Evolutionary conservation across 352 stramenopile species (phyloP).

Genomic region (Phytophthora multivora): DNA sequence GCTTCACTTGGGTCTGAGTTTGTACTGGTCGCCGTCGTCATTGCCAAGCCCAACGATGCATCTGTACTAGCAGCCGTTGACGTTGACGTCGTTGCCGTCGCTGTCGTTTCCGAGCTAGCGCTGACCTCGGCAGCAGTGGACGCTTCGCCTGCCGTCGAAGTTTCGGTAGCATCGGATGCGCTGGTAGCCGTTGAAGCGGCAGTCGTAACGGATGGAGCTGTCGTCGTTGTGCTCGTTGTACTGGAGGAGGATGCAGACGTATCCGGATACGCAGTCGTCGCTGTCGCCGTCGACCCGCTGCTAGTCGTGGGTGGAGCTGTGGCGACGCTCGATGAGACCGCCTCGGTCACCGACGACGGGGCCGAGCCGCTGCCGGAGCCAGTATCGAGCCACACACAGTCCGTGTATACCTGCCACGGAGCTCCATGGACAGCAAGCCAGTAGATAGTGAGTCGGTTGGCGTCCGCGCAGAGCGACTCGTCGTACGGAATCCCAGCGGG

Average conservation of each 20-base stretch:
- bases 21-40: not conserved
- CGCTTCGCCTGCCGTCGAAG: not conserved
- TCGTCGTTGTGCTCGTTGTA: constrained; percentile 9
- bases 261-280: constrained; percentile 29
- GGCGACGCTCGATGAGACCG: constrained; percentile 15
- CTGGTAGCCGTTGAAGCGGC: constrained; percentile 1
- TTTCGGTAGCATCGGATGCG: not conserved
- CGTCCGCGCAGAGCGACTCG: constrained; percentile 38
- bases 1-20: not conserved
- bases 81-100: not conserved
- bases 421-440: constrained; percentile 53
- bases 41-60: not conserved
- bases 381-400: constrained; percentile 55
- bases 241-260: constrained; percentile 12
- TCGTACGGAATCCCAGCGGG: constrained; percentile 46
- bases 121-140: constrained; percentile 12
- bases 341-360: constrained; percentile 22
- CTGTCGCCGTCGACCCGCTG: constrained; percentile 25
- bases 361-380: constrained; percentile 19
- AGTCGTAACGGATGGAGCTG: not conserved
- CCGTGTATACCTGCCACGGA: constrained; percentile 61
- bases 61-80: not conserved
- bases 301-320: constrained; percentile 23
- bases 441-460: constrained; percentile 50
- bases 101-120: not conserved